Percentiles rank a stretch among this genome's conserved stretches.
phyloP scores from a whole-genome alignment of 768 basidiomycete species.

The Amanita brunnescens region DNA sequence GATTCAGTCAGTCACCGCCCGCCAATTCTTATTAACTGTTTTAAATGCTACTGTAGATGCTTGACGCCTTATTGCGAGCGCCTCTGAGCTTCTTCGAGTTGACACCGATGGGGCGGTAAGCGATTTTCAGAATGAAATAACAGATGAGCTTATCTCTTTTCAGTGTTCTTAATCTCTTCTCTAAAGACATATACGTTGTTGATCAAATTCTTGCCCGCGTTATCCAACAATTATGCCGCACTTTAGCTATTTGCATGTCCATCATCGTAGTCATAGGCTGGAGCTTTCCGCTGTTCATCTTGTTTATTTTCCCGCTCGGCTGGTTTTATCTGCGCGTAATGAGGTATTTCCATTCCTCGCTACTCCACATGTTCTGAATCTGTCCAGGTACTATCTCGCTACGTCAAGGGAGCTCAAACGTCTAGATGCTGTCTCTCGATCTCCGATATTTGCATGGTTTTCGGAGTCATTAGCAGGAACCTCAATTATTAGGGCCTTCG shows the following conservation, averaged over 20 bases:
- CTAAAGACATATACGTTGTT: constrained; percentile 79
- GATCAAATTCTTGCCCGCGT: constrained; percentile 78
- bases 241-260: constrained; percentile 45
- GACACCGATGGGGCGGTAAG: constrained; percentile 77
- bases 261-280: constrained; percentile 67
- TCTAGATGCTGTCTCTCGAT: constrained; percentile 79
- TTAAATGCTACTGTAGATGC: constrained; percentile 42
- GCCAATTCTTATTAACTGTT: background rate
- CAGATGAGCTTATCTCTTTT: background rate
- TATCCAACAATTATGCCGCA: constrained; percentile 64
- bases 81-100: constrained; percentile 86
- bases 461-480: constrained; percentile 69
- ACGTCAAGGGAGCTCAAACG: constrained; percentile 86
- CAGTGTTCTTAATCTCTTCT: constrained; percentile 86
- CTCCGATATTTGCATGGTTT: constrained; percentile 88
- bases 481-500: constrained; percentile 77
- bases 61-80: constrained; percentile 70
- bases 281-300: constrained; percentile 76
- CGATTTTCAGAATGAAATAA: background rate
- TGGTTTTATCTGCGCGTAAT: constrained; percentile 80
- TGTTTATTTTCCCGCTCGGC: constrained; percentile 66
- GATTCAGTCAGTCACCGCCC: constrained; percentile 45
- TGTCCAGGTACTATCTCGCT: constrained; percentile 72
- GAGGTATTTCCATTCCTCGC: constrained; percentile 37
- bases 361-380: background rate